phyloP scores from a whole-genome alignment of 306 rosid species.

The Spatholobus suberectus region DNA sequence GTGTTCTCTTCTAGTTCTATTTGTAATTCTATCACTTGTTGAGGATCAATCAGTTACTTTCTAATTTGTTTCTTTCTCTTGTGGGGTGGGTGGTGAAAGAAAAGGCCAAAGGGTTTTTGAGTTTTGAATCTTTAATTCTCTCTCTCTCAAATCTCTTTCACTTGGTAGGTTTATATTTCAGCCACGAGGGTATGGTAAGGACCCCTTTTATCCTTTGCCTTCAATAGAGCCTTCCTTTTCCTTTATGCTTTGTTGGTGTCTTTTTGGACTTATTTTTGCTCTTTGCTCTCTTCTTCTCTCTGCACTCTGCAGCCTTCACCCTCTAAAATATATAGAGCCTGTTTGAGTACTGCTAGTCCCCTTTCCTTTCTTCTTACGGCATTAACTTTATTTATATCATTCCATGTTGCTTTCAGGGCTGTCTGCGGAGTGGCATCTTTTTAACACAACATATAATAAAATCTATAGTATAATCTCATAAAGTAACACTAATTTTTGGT shows the following conservation, averaged over 20 bases:
- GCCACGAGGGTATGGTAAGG: constrained; percentile 48
- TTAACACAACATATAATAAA: constrained; percentile 17
- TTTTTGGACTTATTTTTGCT: constrained; percentile 46
- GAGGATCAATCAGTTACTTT: constrained; percentile 2
- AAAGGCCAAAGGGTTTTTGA: constrained; percentile 30
- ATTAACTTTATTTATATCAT: constrained; percentile 52
- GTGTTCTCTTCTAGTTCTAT: constrained; percentile 25
- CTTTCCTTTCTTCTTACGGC: constrained; percentile 93
- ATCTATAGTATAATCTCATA: background rate
- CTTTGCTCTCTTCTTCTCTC: background rate
- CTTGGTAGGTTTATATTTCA: constrained; percentile 49
- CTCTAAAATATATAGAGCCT: constrained; percentile 66
- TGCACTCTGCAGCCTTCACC: constrained; percentile 46
- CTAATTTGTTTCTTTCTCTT: constrained; percentile 18
- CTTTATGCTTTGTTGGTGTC: constrained; percentile 55
- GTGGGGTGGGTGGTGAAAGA: constrained; percentile 31
- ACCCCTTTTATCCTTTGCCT: constrained; percentile 54
- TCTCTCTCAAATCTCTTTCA: constrained; percentile 45
- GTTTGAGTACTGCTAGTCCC: constrained; percentile 52
- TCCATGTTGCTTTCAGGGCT: constrained; percentile 64
- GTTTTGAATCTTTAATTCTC: background rate
- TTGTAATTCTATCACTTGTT: background rate
- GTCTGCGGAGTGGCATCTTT: constrained; percentile 36
- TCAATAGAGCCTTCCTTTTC: constrained; percentile 46
- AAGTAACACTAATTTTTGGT: constrained; percentile 40